Base-by-base conservation (phyloP, 495 filamentous ascomycete species). In the Xylaria acuta region DNA sequence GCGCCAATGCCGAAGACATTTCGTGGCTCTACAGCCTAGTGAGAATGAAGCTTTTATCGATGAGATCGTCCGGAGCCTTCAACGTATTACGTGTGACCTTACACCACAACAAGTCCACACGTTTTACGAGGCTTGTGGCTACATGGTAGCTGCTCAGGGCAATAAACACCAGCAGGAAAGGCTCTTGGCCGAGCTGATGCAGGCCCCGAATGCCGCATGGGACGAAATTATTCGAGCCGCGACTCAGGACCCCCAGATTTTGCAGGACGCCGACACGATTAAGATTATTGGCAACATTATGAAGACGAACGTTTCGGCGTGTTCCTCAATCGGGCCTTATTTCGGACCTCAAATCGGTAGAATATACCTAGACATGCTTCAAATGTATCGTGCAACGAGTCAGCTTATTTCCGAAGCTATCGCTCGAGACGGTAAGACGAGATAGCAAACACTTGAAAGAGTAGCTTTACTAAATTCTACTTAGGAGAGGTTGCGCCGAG, bases 261-360 rank as follows among this genome's bases (percentile, higher is more conserved):
- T 99, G 8, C 93, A 98, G 79, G 93, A 97, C 79, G 87, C 88
- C 34, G 94, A 99, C 65, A 97, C 94, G 0, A 98, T 99, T 81
- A 98, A 98, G 83, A 90, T 99, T 71, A 92, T 99, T 70, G 96
- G 96, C 66, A 99, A 99, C 80, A 97, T 99, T 75, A 99, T 98
- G 96, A 99, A 99, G 86, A 99, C 96, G 6, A 99, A 99, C 75
- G 96, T 99, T 6, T 93, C 96, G 1, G 96, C 96, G 18, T 98
- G 96, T 79, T 93, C 92, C 34, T 98, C 97, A 0, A 95, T 98
- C 64, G 96, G 96, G 34, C 90, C 91, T 67, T 98, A 98, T 84
- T 99, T 99, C 83, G 97, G 96, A 78, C 95, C 96, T n/a, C 96
- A 99, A 80, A 97, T 99, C 77, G 97, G 95, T 59, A 91, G 95